Evolutionary conservation across 2,329 filamentous ascomycete genomes (phyloP), one percentile per base, ranked within the genome.

Genomic region (Talaromyces sp.): DNA sequence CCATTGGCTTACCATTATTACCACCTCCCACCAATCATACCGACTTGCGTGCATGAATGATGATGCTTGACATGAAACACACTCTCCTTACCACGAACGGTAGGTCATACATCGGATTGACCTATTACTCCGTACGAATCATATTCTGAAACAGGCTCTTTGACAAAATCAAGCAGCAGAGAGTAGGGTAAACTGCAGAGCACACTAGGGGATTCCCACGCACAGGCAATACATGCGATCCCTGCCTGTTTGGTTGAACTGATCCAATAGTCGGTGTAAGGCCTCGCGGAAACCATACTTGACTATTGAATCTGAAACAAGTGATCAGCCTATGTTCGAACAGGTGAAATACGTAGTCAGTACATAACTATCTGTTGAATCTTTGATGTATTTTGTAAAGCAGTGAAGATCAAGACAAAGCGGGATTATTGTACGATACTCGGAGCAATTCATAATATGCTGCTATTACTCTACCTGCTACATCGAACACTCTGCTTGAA

Each of bases 131-230:
- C n/a, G 11, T 22, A 39, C 33, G 50, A 19, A 4, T 35, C 47
- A 45, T n/a, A 47, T 47, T 11, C 41, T 49, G 45, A 60, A 49
- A 33, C 27, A 59, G n/a, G 41, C 27, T 22, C 22, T n/a, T 60
- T 49, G 9, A 43, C 6, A 19, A 35, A 8, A 33, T 60, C n/a
- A 60, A 60, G 37, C 58, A 16, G 35, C 35, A 33, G n/a, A 60
- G 43, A 47, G 22, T 49, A 60, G 41, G 49, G 35, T n/a, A 22
- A 56, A 22, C 19, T 22, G 33, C 52, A 39, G 31, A 37, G n/a
- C 24, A 54, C 50, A 35, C 16, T 54, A 54, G 50, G 27, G 50
- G 27, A 22, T 62, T 54, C 47, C 7, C 60, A 37, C 58, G 60
- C 60, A 62, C 60, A 35, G 60, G 54, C 43, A 27, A 37, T 27